Conservation (phyloP, 2,329 filamentous ascomycete genomes). For the Pyrenophora teres region DNA sequence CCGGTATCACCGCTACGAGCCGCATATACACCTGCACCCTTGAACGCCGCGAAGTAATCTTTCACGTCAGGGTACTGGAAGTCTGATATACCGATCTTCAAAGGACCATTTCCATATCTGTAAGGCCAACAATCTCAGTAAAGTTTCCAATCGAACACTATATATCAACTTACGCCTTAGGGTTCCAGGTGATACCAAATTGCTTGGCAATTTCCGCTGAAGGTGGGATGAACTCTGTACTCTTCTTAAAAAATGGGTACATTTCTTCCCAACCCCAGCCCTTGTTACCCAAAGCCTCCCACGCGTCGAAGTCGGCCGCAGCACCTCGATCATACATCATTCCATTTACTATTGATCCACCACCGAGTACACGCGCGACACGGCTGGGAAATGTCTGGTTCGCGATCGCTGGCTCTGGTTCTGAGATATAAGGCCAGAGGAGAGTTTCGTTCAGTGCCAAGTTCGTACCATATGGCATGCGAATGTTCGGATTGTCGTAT, state of each 20-base stretch:
- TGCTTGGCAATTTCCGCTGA: slow-evolving; percentile 18
- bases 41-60: slow-evolving; percentile 29
- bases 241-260: slow-evolving; percentile 38
- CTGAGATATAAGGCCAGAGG: slow-evolving; percentile 11
- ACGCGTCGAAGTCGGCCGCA: slow-evolving; percentile 55
- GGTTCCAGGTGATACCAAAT: slow-evolving; percentile 32
- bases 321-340: slow-evolving; percentile 47
- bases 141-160: not conserved
- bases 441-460: slow-evolving; percentile 27
- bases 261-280: slow-evolving; percentile 64
- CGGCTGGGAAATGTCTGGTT: slow-evolving; percentile 22
- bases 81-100: slow-evolving; percentile 36
- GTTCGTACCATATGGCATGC: slow-evolving; percentile 29
- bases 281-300: slow-evolving; percentile 62
- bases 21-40: slow-evolving; percentile 23
- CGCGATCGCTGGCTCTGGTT: slow-evolving; percentile 26
- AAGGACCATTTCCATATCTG: slow-evolving; percentile 32
- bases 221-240: slow-evolving; percentile 31
- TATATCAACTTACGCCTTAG: slow-evolving; percentile 18
- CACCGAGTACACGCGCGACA: slow-evolving; percentile 30
- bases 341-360: slow-evolving; percentile 39
- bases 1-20: slow-evolving; percentile 31
- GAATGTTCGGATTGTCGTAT: slow-evolving; percentile 29
- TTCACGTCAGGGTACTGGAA: slow-evolving; percentile 25
- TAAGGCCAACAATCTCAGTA: not conserved